Conservation (phyloP, 306 rosid species). For the Vigna reflexopilosa region DNA sequence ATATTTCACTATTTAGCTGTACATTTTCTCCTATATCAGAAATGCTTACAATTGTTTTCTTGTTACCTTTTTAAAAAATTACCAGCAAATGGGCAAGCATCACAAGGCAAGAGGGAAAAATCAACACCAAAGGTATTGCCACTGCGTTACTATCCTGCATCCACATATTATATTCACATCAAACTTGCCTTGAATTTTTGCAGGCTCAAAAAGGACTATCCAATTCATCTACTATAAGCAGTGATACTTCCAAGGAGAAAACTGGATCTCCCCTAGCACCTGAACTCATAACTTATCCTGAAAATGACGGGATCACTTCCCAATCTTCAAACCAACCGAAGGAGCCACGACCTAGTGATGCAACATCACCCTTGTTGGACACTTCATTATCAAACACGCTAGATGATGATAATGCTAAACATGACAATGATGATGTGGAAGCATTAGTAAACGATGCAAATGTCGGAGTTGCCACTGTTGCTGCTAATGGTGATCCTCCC, state of each 20-base stretch:
- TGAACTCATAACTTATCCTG: conserved; percentile 48
- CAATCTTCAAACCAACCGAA: conserved; percentile 48
- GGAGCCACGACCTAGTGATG: conserved; percentile 51
- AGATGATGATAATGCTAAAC: conserved; percentile 57
- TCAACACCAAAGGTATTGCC: conserved; percentile 72
- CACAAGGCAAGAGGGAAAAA: conserved; percentile 73
- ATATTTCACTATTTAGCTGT: not conserved
- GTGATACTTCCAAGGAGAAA: conserved; percentile 54
- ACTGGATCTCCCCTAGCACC: conserved; percentile 46
- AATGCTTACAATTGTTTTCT: conserved; percentile 48
- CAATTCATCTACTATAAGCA: conserved; percentile 43
- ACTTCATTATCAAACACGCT: conserved; percentile 48
- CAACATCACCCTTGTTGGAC: conserved; percentile 45
- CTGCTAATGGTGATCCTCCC: conserved; percentile 56
- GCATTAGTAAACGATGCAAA: conserved; percentile 46
- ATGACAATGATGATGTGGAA: conserved; percentile 48
- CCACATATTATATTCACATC: conserved; percentile 25
- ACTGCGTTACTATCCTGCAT: conserved; percentile 6
- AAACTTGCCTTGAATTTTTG: conserved; percentile 38
- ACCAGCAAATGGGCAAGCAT: conserved; percentile 89
- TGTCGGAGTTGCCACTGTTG: conserved; percentile 51
- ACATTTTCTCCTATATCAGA: conserved; percentile 11
- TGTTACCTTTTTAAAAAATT: conserved; percentile 43
- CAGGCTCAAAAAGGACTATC: conserved; percentile 65
- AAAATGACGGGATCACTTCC: conserved; percentile 54